phyloP scores from a whole-genome alignment of 305 asterid species.

The Solanum hybrid region DNA sequence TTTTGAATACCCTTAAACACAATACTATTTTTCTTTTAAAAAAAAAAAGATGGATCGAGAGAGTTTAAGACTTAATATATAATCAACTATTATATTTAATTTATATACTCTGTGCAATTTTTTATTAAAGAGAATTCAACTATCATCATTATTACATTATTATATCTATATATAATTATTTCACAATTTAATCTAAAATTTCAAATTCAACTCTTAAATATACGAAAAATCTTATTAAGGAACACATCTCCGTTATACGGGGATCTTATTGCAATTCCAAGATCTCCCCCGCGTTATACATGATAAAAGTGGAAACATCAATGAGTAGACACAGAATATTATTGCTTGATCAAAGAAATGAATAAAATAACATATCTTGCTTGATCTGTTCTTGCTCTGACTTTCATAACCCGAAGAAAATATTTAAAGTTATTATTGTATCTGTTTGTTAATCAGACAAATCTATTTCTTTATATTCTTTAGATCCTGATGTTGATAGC shows the following conservation, averaged over 20 bases:
- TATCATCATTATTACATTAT: no score
- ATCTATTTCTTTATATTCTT: background rate
- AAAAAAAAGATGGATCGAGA: no score
- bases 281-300: background rate
- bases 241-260: no score
- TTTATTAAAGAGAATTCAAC: no score
- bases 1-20: no score
- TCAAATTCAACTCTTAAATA: background rate
- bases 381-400: background rate
- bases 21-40: no score
- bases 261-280: background rate
- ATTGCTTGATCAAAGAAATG: background rate
- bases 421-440: background rate
- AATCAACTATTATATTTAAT: no score
- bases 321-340: background rate
- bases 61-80: no score
- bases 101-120: no score
- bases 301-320: background rate
- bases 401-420: background rate
- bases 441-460: background rate
- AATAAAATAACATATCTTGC: background rate
- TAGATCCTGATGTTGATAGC: background rate
- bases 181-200: no score
- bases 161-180: no score
- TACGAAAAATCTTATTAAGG: background rate